A percentile compares a stretch with the other conserved stretches of the same genome.
Evolutionary conservation across 305 asterid genomes (phyloP).

Genomic region (Fraxinus ornus): DNA sequence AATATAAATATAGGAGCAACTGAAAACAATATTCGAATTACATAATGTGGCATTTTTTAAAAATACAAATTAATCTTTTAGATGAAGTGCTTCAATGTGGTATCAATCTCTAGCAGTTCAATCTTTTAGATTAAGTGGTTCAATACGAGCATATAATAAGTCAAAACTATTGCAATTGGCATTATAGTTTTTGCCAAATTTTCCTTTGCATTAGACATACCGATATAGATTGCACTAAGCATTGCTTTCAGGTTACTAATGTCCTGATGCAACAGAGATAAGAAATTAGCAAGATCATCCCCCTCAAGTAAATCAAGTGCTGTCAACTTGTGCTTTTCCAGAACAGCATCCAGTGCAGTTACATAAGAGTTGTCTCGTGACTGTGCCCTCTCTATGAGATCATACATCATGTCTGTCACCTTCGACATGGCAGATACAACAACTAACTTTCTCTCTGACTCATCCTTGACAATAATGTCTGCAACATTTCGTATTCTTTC

Average conservation of each 20-base stretch:
- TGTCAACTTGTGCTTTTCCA: conserved; percentile 75
- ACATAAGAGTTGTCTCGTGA: conserved; percentile 69
- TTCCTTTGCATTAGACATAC: conserved; percentile 36
- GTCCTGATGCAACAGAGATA: conserved; percentile 67
- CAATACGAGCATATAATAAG: background rate
- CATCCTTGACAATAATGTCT: conserved; percentile 64
- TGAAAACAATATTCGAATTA: background rate
- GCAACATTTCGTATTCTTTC: conserved; percentile 85
- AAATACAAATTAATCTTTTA: background rate
- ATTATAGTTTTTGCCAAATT: conserved; percentile 1
- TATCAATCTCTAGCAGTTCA: background rate
- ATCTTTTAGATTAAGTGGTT: background rate
- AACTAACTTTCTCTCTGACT: conserved; percentile 73
- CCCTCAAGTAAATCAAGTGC: conserved; percentile 78
- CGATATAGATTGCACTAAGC: conserved; percentile 88
- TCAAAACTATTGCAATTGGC: background rate
- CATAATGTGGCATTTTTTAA: background rate
- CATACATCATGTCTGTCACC: conserved; percentile 98
- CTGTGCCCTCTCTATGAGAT: conserved; percentile 76
- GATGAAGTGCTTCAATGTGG: background rate
- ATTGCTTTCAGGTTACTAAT: conserved; percentile 81
- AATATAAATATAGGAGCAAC: background rate
- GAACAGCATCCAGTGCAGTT: conserved; percentile 64
- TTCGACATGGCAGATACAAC: conserved; percentile 97
- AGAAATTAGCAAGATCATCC: conserved; percentile 62